A percentile compares a stretch with the other conserved stretches of the same genome.
These are phyloP conservation scores for Calophaca sinica DNA, from an alignment of 306 rosid species.

Conservation along the genomic window DNA sequence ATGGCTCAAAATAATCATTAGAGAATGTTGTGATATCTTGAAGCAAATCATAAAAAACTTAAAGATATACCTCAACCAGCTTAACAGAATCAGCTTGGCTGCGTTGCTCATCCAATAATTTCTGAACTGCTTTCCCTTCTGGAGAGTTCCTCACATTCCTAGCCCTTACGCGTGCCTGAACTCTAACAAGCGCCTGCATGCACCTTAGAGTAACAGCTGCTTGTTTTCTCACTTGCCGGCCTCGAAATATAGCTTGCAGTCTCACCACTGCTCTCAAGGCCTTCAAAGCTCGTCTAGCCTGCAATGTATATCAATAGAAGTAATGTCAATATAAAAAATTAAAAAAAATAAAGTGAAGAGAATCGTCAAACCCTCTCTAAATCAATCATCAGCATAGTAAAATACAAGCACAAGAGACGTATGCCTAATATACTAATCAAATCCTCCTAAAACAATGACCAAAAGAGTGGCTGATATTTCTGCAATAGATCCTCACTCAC, in stretches of 20 bases:
- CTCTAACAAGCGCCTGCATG: constrained; percentile 96
- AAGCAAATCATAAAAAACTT: not conserved
- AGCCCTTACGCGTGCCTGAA: constrained; percentile 77
- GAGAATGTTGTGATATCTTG: constrained; percentile 33
- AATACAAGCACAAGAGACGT: constrained; percentile 27
- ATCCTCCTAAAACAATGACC: constrained; percentile 21
- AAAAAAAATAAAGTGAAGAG: not conserved
- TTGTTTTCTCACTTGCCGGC: constrained; percentile 82
- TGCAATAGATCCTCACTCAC: not conserved
- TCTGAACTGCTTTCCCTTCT: constrained; percentile 56
- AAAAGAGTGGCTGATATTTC: not conserved
- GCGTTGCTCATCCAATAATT: constrained; percentile 51
- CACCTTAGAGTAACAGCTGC: constrained; percentile 91
- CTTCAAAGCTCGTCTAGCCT: constrained; percentile 87
- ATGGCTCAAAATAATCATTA: too few species aligned
- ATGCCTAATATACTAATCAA: constrained; percentile 1
- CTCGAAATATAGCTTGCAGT: constrained; percentile 88
- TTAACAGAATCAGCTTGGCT: constrained; percentile 54
- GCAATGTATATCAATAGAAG: constrained; percentile 16
- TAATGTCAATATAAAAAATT: not conserved
- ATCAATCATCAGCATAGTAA: not conserved
- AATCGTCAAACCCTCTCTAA: too few species aligned
- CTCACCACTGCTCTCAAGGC: constrained; percentile 90
- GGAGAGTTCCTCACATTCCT: constrained; percentile 59
- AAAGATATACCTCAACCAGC: constrained; percentile 62